Percentiles rank a stretch among this genome's conserved stretches.
Conservation (phyloP, 1,284 basidiomycete species). For the Puccinia hordei region DNA sequence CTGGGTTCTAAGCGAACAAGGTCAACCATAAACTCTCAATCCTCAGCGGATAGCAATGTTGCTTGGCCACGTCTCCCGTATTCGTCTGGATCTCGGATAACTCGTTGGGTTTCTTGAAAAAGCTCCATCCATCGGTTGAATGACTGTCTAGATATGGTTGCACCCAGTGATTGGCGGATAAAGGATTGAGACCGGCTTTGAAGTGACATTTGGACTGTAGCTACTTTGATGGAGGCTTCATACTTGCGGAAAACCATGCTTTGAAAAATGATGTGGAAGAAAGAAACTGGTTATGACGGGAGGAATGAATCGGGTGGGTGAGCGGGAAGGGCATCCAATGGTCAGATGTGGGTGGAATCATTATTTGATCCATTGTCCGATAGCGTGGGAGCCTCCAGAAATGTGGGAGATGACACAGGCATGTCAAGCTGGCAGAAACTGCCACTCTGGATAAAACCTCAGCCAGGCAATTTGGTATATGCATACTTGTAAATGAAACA, state of each 20-base stretch:
- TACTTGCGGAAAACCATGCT: background rate
- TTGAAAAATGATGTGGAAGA: no score
- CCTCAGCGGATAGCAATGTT: background rate
- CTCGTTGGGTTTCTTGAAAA: background rate
- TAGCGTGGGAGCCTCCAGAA: no score
- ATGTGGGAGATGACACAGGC: no score
- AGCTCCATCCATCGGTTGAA: background rate
- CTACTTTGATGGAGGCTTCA: background rate
- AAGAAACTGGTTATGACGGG: no score
- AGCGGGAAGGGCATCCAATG: no score
- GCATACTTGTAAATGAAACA: no score
- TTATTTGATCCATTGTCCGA: no score
- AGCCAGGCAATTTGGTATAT: no score
- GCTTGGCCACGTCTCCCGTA: background rate
- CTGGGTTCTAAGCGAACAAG: background rate
- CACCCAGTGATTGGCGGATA: background rate
- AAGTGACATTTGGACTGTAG: background rate
- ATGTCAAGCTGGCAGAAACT: no score
- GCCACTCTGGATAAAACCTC: no score
- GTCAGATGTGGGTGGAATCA: no score
- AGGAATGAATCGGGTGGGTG: no score
- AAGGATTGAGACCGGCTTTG: background rate
- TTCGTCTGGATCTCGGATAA: conserved; percentile 6
- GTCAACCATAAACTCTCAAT: background rate
- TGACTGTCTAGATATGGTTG: background rate